Base-by-base conservation (phyloP, 2,329 filamentous ascomycete genomes). In the Didymella pinodella region DNA sequence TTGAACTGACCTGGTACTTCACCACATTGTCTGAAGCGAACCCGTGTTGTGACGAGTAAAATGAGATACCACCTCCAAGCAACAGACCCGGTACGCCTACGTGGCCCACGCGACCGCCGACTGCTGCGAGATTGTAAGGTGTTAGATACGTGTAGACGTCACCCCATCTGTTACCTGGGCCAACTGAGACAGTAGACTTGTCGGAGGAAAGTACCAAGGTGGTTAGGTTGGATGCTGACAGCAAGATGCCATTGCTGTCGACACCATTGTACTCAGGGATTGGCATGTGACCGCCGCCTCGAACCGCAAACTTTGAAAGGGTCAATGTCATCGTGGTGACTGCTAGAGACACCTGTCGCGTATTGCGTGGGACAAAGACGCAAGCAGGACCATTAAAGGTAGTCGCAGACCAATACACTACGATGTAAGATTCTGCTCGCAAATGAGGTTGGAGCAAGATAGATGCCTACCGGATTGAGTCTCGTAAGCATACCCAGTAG, bases 11-110 rank as follows among this genome's bases (percentile, higher is more conserved):
- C 53, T 70, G 38, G 34, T 68, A 68, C 20, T 73, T 75, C 8
- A 48, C 54, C 16, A 68, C 68, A 49, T 61, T 75, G 59, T 64
- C 62, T 8, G 57, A 65, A 5, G 65, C 59, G 22, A 63, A 69
- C 0, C 65, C 68, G 20, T 65, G 52, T 29, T 68, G 49, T n/a
- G 64, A 62, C 4, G 62, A 62, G 34, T 62, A 68, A 29, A 62
- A 70, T 3, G 65, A 67, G 10, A 69, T 65, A 1, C 67, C 67
- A 8, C 68, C 67, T 12, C 72, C 71, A n/a, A 74, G 65, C 2
- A 70, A 56, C 26, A 71, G 25, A 26, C 73, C 73, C 8, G 70
- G 63, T 3, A 75, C 72, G 20, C 72, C 73, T n/a, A 75, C 71
- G 46, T 65, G 66, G 14, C 63, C 65, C 11, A 74, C 58, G 8